Evolutionary conservation across 1,139 yeast species (phyloP).

Genomic region (Candida sp.): DNA sequence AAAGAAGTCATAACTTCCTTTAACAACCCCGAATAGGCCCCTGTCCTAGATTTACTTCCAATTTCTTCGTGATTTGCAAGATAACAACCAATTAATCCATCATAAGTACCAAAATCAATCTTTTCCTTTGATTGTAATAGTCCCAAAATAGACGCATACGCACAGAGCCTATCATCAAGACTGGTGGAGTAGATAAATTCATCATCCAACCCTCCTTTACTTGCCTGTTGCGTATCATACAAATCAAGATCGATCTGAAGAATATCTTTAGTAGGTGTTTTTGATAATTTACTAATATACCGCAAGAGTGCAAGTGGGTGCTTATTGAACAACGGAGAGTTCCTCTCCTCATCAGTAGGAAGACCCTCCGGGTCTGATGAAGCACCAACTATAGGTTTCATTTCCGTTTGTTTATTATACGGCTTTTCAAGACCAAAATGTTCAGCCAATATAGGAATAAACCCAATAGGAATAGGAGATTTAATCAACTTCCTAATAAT

Average conservation of each 20-base stretch:
- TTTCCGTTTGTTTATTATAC: slow-evolving; percentile 58
- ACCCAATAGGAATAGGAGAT: slow-evolving; percentile 64
- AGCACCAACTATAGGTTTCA: slow-evolving; percentile 60
- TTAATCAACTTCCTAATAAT: slow-evolving; percentile 45
- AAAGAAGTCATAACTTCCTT: slow-evolving; percentile 7
- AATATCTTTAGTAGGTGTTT: slow-evolving; percentile 46
- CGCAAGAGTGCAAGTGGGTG: slow-evolving; percentile 54
- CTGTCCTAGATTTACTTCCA: slow-evolving; percentile 58
- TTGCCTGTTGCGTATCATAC: slow-evolving; percentile 62
- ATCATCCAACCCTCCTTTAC: slow-evolving; percentile 55
- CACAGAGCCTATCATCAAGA: slow-evolving; percentile 64
- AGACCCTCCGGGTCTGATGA: slow-evolving; percentile 25
- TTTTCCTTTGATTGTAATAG: slow-evolving; percentile 36
- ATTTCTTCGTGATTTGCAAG: slow-evolving; percentile 63
- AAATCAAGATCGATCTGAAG: slow-evolving; percentile 60
- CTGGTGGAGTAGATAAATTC: slow-evolving; percentile 67
- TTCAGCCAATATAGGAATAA: slow-evolving; percentile 63
- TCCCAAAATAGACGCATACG: slow-evolving; percentile 55
- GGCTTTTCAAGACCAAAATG: slow-evolving; percentile 58
- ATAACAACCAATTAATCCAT: slow-evolving; percentile 47
- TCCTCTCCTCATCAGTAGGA: slow-evolving; percentile 59
- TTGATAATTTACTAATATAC: slow-evolving; percentile 50
- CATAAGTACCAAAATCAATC: slow-evolving; percentile 17
- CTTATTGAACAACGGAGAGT: slow-evolving; percentile 58
- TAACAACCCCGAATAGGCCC: slow-evolving; percentile 52